These are phyloP conservation scores for Euphrasia arctica DNA, from an alignment of 305 asterid genomes.

Conservation along the genomic window DNA sequence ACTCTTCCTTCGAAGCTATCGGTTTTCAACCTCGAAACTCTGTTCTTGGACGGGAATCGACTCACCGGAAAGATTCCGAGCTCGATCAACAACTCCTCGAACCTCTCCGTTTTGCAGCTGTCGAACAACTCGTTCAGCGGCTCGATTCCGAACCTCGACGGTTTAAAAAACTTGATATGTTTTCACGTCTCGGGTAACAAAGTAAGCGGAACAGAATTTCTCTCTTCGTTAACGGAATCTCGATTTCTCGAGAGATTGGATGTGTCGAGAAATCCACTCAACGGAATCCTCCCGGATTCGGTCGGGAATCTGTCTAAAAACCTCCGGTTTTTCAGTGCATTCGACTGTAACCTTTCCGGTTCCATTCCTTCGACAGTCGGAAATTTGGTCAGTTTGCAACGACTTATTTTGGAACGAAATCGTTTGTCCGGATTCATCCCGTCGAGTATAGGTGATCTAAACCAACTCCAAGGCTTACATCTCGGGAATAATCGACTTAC, in stretches of 20 bases:
- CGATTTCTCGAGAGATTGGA: constrained; percentile 7
- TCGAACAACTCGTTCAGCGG: constrained; percentile 27
- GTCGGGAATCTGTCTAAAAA: constrained; percentile 26
- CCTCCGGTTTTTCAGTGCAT: neutral
- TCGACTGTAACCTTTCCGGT: constrained; percentile 27
- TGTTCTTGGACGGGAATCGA: constrained; percentile 23
- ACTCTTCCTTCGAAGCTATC: constrained; percentile 22
- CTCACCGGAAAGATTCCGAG: constrained; percentile 21
- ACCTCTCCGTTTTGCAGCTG: constrained; percentile 26
- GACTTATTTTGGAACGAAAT: constrained; percentile 2
- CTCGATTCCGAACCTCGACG: constrained; percentile 28
- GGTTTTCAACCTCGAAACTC: constrained; percentile 24
- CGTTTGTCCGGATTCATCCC: constrained; percentile 28
- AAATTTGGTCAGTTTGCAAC: constrained; percentile 12
- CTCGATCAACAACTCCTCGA: constrained; percentile 34
- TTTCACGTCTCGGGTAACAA: constrained; percentile 22
- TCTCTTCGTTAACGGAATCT: constrained; percentile 32
- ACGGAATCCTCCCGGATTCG: constrained; percentile 23
- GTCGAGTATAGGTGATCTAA: constrained; percentile 5
- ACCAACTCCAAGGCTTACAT: constrained; percentile 13
- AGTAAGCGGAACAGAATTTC: constrained; percentile 16
- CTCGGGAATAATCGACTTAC: constrained; percentile 8
- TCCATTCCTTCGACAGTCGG: constrained; percentile 17
- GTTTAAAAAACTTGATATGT: neutral
- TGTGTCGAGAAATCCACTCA: constrained; percentile 21